Base-by-base conservation (phyloP, 768 basidiomycete genomes). In the Collybia nuda region DNA sequence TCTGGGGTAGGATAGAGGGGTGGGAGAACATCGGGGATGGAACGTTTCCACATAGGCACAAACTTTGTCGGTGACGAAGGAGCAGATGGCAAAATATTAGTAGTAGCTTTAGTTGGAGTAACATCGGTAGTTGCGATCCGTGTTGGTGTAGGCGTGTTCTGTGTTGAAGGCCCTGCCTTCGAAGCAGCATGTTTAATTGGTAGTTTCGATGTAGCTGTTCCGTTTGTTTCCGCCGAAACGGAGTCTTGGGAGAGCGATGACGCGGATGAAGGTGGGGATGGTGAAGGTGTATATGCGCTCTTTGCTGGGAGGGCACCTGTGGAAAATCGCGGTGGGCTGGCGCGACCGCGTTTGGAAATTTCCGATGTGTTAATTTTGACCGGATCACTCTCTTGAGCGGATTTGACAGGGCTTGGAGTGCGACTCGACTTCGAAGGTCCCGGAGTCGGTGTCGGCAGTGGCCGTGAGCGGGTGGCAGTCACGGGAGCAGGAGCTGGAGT, bases 1-100 rank as follows among this genome's bases (percentile, higher is more conserved):
- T 28, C 66, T 32, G 52, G 65, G 28, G 49, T 59, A 12, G 60
- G 65, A 22, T 63, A 58, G 14, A 61, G 61, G 6, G 67, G 65
- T 17, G 63, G 59, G 19, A 59, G 59, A 5, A 59, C 51, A 44
- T 62, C 59, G 24, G 56, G 57, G 24, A 59, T 52, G 1, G 69
- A 65, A 23, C 73, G 73, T 59, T 74, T 75, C 77, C 76, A 78
- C 11, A 71, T 56, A 2, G 79, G 77, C 8, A 72, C 65, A 46
- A 73, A 69, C 24, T 67, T 74, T 26, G 62, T 56, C 9, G 52
- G 48, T 52, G 56, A 32, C 51, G 57, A 38, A 5, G 67, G 66
- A 14, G 66, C 58, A 8, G 64, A 61, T 44, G 46, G 44, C 35
- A 19, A 47, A 24, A 23, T 40, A 29, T 12, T 41, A 15, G 46